A percentile compares a stretch with the other conserved stretches of the same genome.
phyloP scores from a whole-genome alignment of 78 protist species.

The Polysphondylium violaceum region DNA sequence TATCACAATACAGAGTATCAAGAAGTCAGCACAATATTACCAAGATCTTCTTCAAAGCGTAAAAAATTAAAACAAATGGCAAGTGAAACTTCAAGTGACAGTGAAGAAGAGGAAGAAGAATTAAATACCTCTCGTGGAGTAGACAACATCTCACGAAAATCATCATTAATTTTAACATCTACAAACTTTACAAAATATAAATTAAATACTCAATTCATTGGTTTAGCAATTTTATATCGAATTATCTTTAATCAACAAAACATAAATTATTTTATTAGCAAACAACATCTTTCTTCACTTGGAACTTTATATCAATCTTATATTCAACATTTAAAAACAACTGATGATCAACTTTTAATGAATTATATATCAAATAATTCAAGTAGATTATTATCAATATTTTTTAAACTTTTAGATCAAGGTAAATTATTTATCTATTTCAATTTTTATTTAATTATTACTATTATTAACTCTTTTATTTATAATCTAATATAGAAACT shows the following conservation, averaged over 20 bases:
- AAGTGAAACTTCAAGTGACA: not conserved
- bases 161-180: not conserved
- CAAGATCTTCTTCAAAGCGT: not conserved
- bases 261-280: constrained; percentile 18
- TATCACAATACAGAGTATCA: not conserved
- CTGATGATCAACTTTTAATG: not conserved
- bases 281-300: not conserved
- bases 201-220: constrained; percentile 31
- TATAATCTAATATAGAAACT: not conserved
- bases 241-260: constrained; percentile 44
- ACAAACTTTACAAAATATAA: constrained; percentile 6
- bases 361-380: not conserved
- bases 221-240: constrained; percentile 42
- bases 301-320: not conserved
- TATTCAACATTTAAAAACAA: constrained; percentile 4
- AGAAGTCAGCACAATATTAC: constrained; percentile 1
- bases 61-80: not conserved
- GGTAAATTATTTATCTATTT: constrained; percentile 7
- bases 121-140: not conserved
- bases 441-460: not conserved
- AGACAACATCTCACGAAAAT: not conserved
- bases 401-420: constrained; percentile 36
- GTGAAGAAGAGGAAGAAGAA: not conserved
- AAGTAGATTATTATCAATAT: constrained; percentile 15
- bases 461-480: not conserved